Evolutionary conservation across 345 rosid genomes (phyloP).

Genomic region (sweet orange (Citrus sinensis)): DVS_A1.0 CM039164.1:23022001-23022500

Average conservation of each 20-base stretch:
- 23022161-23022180: background rate
- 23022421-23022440: background rate
- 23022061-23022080: constrained; percentile 92
- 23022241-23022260: constrained; percentile 76
- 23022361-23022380: constrained; percentile 81
- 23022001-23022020: constrained; percentile 67
- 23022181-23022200: background rate
- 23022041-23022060: constrained; percentile 94
- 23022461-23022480: background rate
- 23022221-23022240: constrained; percentile 57
- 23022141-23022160: constrained; percentile 52
- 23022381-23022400: constrained; percentile 15
- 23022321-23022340: constrained; percentile 40
- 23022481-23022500: background rate
- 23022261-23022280: constrained; percentile 50
- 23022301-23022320: constrained; percentile 72
- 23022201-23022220: constrained; percentile 5
- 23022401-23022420: background rate
- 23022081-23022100: constrained; percentile 85
- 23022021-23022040: constrained; percentile 96
- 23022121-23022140: constrained; percentile 67
- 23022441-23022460: constrained; percentile 14
- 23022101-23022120: constrained; percentile 55
- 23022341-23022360: constrained; percentile 43
- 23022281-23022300: constrained; percentile 80